These are phyloP conservation scores for Hypericum androsaemum DNA, from an alignment of 345 rosid species.

Conservation along the genomic window DNA sequence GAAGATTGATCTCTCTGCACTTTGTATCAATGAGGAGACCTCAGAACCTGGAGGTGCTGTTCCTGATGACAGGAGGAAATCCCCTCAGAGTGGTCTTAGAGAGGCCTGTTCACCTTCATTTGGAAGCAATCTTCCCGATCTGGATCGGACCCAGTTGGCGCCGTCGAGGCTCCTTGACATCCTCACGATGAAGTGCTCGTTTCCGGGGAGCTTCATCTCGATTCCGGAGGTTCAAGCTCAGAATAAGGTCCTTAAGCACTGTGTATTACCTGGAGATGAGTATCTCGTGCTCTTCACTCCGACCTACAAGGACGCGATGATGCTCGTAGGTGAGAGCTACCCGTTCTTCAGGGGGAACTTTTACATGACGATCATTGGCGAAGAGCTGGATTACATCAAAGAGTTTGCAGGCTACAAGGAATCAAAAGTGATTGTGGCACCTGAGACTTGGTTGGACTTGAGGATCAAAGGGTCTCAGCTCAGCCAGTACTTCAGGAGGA, in stretches of 20 bases:
- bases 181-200: slow-evolving; percentile 41
- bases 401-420: slow-evolving; percentile 38
- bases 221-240: slow-evolving; percentile 60
- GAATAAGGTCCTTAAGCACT: slow-evolving; percentile 39
- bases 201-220: slow-evolving; percentile 44
- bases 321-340: slow-evolving; percentile 56
- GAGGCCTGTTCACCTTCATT: slow-evolving; percentile 29
- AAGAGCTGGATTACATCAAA: slow-evolving; percentile 29
- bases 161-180: slow-evolving; percentile 43
- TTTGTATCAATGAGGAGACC: slow-evolving; percentile 30
- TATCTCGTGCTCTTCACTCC: slow-evolving; percentile 49
- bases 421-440: slow-evolving; percentile 42
- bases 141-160: slow-evolving; percentile 35
- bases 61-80: slow-evolving; percentile 24
- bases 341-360: slow-evolving; percentile 53
- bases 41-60: slow-evolving; percentile 12
- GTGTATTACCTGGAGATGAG: slow-evolving; percentile 42
- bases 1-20: slow-evolving; percentile 18
- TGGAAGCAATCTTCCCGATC: slow-evolving; percentile 32
- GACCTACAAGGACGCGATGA: slow-evolving; percentile 36
- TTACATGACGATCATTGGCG: slow-evolving; percentile 41
- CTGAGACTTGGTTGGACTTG: slow-evolving; percentile 57
- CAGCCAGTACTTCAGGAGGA: slow-evolving; percentile 56
- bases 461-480: slow-evolving; percentile 60
- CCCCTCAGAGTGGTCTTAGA: slow-evolving; percentile 18